Evolutionary conservation across 257 asterid genomes (phyloP), one percentile per base, ranked within the genome.

Genomic region (Ocimum tenuiflorum): DNA sequence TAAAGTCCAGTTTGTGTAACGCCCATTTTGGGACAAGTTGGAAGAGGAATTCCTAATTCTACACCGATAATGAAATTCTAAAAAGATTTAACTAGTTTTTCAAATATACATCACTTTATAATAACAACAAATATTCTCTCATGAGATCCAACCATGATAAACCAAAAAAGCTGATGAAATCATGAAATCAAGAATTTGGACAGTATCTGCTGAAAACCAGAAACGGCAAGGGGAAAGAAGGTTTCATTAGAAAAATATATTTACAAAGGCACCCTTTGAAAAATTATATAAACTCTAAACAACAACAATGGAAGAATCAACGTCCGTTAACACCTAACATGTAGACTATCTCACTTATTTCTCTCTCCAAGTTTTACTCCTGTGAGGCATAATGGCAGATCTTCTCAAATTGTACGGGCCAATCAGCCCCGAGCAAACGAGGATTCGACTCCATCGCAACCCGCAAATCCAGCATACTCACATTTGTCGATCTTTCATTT

Each of bases 331-430:
- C 31, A 27, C 31, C 4, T 4, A 27, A 27, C 31, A 27, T 64
- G n/a, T n/a, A n/a, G n/a, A n/a, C n/a, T n/a, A n/a, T n/a, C 62
- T 41, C 51, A 9, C 77, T 77, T 67, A 63, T 58, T 46, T 14
- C n/a, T 38, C 67, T 22, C 65, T 59, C 65, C 3, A 62, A 39
- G 56, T 27, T 61, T 75, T 48, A 80, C 58, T 73, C 69, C 36
- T 77, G 82, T 14, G 18, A 68, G 31, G 75, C 79, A 58, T 78
- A 54, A 47, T 69, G 45, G 29, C 80, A 67, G 55, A 91, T 85
- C 86, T 80, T 89, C 84, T 91, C 96, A 5, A 89, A 82, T 41
- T 78, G 91, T 24, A 71, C n/a, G 10, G 98, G 77, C 98, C 96
- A 87, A 73, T 84, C 83, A 43, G 66, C 80, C 57, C 98, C 96